Evolutionary conservation across 2,329 filamentous ascomycete genomes (phyloP), one percentile per base, ranked within the genome.

Genomic region (Pseudopithomyces chartarum): DNA sequence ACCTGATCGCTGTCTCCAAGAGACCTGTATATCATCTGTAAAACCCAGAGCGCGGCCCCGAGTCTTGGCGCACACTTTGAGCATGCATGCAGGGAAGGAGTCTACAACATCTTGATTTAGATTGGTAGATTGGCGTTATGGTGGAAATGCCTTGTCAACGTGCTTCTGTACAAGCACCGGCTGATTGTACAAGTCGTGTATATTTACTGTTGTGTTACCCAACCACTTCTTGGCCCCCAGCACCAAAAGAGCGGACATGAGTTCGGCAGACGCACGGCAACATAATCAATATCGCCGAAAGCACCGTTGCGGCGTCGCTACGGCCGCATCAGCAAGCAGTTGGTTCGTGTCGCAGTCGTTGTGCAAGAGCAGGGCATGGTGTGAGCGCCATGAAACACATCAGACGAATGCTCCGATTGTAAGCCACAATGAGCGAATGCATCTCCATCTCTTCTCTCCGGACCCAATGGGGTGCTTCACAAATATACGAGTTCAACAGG

Each of bases 71-170:
- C 46, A 40, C 51, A 29, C 13, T 48, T 29, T 48, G 59, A 56
- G 51, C 55, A 51, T 55, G 56, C 58, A 61, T 55, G 56, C 58
- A 61, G 58, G 51, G 62, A 49, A 61, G 63, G 62, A 61, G 61
- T 65, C 61, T 45, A 48, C 38, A 50, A 58, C 29, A 32, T 17
- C 61, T 54, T 36, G 34, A 29, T 48, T 59, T 52, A 40, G 48
- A 29, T 47, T 44, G 59, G 59, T 52, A 40, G 48, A 29, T 47
- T 44, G 59, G 59, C 61, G 61, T 63, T 62, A 49, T 47, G 52
- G 55, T 57, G 56, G 56, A 55, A 48, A 59, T 64, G 62, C 54
- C 59, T 56, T 20, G 52, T 52, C 57, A 57, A 23, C 49, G 46
- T 51, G 29, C 6, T 44, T n/a, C 32, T 51, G 45, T 52, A 59